A percentile compares a stretch with the other conserved stretches of the same genome.
Conservation (phyloP, 2,329 filamentous ascomycete genomes). For the Verticillium albo-atrum region DNA sequence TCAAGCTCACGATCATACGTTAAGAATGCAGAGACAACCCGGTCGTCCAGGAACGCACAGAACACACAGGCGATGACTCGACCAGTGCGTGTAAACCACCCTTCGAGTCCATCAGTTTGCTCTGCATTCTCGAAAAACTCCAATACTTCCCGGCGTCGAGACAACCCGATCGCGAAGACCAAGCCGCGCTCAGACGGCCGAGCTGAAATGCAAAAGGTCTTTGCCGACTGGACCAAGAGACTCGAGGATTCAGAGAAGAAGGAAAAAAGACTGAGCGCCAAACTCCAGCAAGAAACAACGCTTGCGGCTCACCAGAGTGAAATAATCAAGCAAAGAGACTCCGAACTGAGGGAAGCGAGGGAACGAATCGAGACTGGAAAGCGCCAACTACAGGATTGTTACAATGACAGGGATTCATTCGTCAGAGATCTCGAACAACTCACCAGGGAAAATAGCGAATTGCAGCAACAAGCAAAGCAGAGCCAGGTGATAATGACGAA, state of each 20-base stretch:
- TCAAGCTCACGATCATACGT: not conserved
- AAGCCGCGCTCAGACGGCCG: not conserved
- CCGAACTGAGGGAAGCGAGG: slow-evolving; percentile 1
- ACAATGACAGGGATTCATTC: not conserved
- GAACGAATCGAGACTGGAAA: not conserved
- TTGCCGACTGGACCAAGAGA: not conserved
- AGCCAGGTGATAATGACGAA: not conserved
- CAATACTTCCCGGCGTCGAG: slow-evolving; percentile 1
- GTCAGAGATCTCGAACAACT: slow-evolving; percentile 10
- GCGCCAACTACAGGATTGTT: not conserved
- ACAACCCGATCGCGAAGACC: too few relatives aligned
- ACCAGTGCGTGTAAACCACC: not conserved
- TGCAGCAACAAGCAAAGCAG: slow-evolving; percentile 18
- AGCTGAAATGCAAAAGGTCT: not conserved
- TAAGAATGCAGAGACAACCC: not conserved
- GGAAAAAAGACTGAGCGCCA: not conserved
- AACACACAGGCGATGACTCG: not conserved
- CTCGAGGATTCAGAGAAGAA: not conserved
- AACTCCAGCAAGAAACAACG: slow-evolving; percentile 1
- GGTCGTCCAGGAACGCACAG: not conserved
- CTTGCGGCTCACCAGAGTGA: not conserved
- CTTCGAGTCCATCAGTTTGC: not conserved
- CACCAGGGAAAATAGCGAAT: slow-evolving; percentile 16
- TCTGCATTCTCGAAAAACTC: not conserved
- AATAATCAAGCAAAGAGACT: not conserved